Conservation (phyloP, 2,329 filamentous ascomycete genomes). For the Cercospora citrullina region DNA sequence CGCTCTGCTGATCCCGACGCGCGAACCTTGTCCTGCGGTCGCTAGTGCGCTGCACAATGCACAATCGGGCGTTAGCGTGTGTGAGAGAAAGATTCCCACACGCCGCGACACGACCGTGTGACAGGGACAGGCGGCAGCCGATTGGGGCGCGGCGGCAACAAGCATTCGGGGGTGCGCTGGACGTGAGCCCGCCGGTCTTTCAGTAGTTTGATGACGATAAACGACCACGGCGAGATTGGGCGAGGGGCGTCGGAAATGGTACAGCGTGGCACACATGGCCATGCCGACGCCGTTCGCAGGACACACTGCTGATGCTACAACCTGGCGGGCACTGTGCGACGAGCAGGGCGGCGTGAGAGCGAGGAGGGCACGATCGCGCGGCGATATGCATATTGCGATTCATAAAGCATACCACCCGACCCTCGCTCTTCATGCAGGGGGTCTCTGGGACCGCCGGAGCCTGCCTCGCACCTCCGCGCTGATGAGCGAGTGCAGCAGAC, state of each 20-base stretch:
- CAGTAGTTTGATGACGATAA: conserved; percentile 4
- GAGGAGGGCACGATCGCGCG: neutral
- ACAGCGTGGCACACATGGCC: neutral
- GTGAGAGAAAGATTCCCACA: conserved; percentile 3
- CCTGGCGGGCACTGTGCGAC: neutral
- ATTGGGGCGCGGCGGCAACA: neutral
- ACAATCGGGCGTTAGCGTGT: conserved; percentile 3
- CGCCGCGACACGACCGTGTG: neutral
- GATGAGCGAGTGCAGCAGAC: neutral
- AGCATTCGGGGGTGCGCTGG: neutral
- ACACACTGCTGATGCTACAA: neutral
- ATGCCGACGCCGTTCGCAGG: neutral
- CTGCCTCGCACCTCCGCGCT: neutral
- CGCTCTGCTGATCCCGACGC: conserved; percentile 2
- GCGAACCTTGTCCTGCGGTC: conserved; percentile 6
- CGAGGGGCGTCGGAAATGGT: neutral
- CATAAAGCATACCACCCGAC: neutral
- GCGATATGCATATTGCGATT: conserved; percentile 5
- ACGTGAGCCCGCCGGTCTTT: neutral
- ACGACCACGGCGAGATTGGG: neutral
- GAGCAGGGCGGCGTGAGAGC: neutral
- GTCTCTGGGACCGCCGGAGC: neutral
- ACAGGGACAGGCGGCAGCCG: neutral
- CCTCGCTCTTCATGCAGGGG: conserved; percentile 4
- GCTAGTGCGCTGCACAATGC: neutral